phyloP scores from a whole-genome alignment of 352 stramenopile genomes.

The Globisporangium takayamanum region DNA sequence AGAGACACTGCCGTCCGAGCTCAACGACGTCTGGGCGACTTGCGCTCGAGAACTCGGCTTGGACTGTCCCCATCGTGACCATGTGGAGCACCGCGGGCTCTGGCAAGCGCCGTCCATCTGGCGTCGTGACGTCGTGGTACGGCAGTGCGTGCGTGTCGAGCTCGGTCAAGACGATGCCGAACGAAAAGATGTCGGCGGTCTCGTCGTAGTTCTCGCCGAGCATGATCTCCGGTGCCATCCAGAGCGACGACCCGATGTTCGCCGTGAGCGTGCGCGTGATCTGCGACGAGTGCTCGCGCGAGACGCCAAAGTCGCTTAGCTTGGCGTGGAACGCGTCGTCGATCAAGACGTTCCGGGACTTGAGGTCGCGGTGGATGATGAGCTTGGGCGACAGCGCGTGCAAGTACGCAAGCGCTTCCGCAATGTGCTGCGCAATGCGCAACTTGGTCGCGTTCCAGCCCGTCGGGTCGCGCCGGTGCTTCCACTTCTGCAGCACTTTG shows the following conservation, averaged over 20 bases:
- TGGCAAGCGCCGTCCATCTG: constrained; percentile 17
- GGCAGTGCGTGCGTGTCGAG: constrained; percentile 35
- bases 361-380: constrained; percentile 42
- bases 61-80: constrained; percentile 20
- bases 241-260: constrained; percentile 28
- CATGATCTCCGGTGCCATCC: constrained; percentile 44
- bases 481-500: constrained; percentile 20
- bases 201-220: constrained; percentile 34
- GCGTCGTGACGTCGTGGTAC: constrained; percentile 6
- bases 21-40: constrained; percentile 18
- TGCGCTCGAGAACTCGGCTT: constrained; percentile 19
- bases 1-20: constrained; percentile 21
- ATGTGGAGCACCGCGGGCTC: too few species aligned
- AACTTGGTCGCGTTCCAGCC: constrained; percentile 21
- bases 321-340: constrained; percentile 23
- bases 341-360: constrained; percentile 54
- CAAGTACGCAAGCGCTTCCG: constrained; percentile 33
- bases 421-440: constrained; percentile 24
- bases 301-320: constrained; percentile 44
- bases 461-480: constrained; percentile 7
- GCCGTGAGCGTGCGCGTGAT: constrained; percentile 22
- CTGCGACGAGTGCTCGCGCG: constrained; percentile 20
- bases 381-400: constrained; percentile 34
- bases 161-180: constrained; percentile 37
- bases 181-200: constrained; percentile 44